Percentiles rank a stretch among this genome's conserved stretches.
Evolutionary conservation across 805 yeast genomes (phyloP).

Genomic region (Metschnikowia cubensis): DNA sequence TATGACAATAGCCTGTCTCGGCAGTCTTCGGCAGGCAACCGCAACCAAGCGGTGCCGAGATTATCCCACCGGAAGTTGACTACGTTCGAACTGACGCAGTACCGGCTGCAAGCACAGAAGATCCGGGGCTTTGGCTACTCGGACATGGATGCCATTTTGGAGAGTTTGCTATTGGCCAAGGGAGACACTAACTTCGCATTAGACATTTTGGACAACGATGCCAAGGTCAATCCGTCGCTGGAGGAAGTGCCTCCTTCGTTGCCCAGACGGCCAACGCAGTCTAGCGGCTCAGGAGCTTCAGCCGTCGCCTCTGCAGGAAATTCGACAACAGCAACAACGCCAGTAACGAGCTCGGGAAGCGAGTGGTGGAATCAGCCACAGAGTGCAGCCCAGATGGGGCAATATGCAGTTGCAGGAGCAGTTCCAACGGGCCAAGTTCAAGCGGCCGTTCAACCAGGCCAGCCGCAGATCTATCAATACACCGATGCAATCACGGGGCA

Average conservation of each 20-base stretch:
- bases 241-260: conserved; percentile 47
- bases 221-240: conserved; percentile 29
- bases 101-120: conserved; percentile 43
- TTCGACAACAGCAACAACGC: conserved; percentile 1
- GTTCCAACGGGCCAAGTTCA: neutral
- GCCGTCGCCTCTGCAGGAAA: neutral
- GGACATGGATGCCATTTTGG: conserved; percentile 55
- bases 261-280: conserved; percentile 34
- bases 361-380: conserved; percentile 33
- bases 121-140: conserved; percentile 50
- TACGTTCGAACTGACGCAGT: conserved; percentile 50
- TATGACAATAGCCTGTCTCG: conserved; percentile 14
- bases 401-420: conserved; percentile 1
- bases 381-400: neutral
- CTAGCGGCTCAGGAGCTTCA: conserved; percentile 9
- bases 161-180: conserved; percentile 54
- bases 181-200: conserved; percentile 62
- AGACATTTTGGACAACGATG: conserved; percentile 48
- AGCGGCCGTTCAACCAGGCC: conserved; percentile 21
- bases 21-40: conserved; percentile 10
- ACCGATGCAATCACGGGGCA: conserved; percentile 71
- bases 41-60: conserved; percentile 27
- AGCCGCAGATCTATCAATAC: conserved; percentile 58
- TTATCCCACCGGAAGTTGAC: conserved; percentile 52
- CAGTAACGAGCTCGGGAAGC: conserved; percentile 20